A percentile compares a stretch with the other conserved stretches of the same genome.
Conservation (phyloP, 179 eudicot genomes). For the Spergularia azorica region DNA sequence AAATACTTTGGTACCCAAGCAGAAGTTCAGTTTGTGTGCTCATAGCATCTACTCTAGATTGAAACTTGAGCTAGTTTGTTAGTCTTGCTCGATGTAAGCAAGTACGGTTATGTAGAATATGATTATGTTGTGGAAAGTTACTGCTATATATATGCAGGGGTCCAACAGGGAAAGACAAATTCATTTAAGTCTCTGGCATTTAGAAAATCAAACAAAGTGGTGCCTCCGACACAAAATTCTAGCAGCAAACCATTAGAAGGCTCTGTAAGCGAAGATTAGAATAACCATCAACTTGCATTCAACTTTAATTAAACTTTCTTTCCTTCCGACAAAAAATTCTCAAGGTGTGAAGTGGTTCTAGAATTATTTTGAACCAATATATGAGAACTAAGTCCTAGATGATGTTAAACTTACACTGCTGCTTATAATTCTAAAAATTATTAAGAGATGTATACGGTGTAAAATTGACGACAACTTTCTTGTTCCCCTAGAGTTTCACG, state of each 20-base stretch:
- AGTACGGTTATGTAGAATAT: not conserved
- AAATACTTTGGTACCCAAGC: not conserved
- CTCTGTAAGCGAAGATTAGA: too few relatives aligned
- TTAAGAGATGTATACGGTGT: too few relatives aligned
- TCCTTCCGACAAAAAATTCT: too few relatives aligned
- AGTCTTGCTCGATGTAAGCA: slow-evolving; percentile 5
- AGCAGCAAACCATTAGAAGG: too few relatives aligned
- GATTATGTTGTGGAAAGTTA: not conserved
- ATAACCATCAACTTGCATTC: too few relatives aligned
- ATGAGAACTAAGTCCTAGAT: too few relatives aligned
- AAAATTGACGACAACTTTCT: not conserved
- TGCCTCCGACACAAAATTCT: too few relatives aligned
- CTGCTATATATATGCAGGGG: not conserved
- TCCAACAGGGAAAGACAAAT: not conserved
- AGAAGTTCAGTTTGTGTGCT: not conserved
- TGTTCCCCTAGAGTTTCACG: not conserved
- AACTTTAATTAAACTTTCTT: too few relatives aligned
- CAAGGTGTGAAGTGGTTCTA: too few relatives aligned
- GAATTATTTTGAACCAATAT: too few relatives aligned
- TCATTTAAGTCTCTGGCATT: not conserved
- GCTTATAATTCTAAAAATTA: too few relatives aligned
- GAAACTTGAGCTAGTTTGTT: slow-evolving; percentile 10
- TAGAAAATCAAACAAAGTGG: not conserved
- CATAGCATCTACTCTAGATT: not conserved
- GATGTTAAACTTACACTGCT: too few relatives aligned